phyloP scores from a whole-genome alignment of 208 protist species.

The Leptomonas pyrrhocoris region DNA sequence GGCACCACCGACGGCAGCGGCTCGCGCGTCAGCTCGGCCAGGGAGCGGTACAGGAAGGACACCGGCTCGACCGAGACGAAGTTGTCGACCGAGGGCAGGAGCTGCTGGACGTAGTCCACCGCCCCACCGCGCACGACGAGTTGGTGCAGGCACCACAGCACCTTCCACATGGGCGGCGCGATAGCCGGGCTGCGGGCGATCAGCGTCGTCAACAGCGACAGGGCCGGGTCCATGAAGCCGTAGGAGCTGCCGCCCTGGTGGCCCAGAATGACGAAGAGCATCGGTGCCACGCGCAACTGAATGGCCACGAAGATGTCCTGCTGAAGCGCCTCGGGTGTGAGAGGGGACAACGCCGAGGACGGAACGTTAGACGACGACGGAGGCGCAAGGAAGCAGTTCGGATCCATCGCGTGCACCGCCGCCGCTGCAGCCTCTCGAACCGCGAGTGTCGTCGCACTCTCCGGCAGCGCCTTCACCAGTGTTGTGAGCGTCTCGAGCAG shows the following conservation, averaged over 20 bases:
- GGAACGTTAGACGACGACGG: background rate
- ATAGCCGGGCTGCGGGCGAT: conserved; percentile 80
- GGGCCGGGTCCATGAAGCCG: conserved; percentile 87
- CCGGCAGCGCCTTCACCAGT: conserved; percentile 71
- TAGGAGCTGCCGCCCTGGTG: conserved; percentile 69
- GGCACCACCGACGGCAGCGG: conserved; percentile 26
- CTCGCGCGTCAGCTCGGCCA: conserved; percentile 23
- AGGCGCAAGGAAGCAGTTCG: conserved; percentile 3
- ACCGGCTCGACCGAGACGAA: conserved; percentile 79
- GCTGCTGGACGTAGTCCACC: conserved; percentile 85
- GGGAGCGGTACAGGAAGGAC: conserved; percentile 57
- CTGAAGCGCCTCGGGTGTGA: conserved; percentile 22
- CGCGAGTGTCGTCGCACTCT: conserved; percentile 21
- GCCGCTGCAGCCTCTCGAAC: conserved; percentile 13
- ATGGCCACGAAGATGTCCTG: conserved; percentile 63
- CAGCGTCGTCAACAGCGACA: conserved; percentile 85
- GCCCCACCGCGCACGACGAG: conserved; percentile 65
- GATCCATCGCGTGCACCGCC: conserved; percentile 8
- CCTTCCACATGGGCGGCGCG: conserved; percentile 56
- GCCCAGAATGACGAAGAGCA: conserved; percentile 78
- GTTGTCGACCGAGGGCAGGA: conserved; percentile 92
- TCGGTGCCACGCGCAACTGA: conserved; percentile 61
- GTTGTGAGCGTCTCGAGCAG: conserved; percentile 82
- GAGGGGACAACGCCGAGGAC: background rate
- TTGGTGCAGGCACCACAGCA: conserved; percentile 72